Conservation (phyloP, 306 rosid genomes). For the Trichosanthes truncata region DNA sequence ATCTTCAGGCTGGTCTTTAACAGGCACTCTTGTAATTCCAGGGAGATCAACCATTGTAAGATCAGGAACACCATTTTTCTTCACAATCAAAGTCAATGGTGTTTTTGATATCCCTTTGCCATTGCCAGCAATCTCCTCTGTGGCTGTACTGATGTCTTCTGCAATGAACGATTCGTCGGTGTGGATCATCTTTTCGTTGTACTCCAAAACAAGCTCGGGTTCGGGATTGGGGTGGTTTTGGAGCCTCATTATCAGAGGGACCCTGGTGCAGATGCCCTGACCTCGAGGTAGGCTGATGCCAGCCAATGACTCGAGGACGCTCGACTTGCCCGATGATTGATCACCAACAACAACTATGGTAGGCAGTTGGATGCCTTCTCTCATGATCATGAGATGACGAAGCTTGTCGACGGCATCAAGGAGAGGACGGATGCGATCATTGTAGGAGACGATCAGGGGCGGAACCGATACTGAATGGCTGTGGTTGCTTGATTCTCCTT, state of each 20-base stretch:
- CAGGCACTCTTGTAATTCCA: slow-evolving; percentile 44
- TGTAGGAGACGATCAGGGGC: slow-evolving; percentile 16
- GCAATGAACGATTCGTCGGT: slow-evolving; percentile 28
- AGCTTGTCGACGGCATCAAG: slow-evolving; percentile 23
- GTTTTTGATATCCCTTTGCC: slow-evolving; percentile 37
- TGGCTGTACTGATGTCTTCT: slow-evolving; percentile 29
- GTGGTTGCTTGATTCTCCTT: neutral
- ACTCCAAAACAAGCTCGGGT: slow-evolving; percentile 29
- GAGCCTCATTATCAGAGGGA: slow-evolving; percentile 44
- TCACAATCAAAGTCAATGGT: slow-evolving; percentile 39
- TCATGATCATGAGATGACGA: slow-evolving; percentile 19
- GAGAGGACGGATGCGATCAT: slow-evolving; percentile 20
- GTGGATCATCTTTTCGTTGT: slow-evolving; percentile 9
- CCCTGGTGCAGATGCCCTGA: slow-evolving; percentile 49
- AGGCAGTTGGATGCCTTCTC: slow-evolving; percentile 45
- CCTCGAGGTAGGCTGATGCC: slow-evolving; percentile 42
- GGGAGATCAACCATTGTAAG: slow-evolving; percentile 55
- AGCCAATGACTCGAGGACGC: slow-evolving; percentile 33
- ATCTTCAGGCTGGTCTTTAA: slow-evolving; percentile 42
- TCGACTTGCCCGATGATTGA: slow-evolving; percentile 42
- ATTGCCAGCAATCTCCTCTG: slow-evolving; percentile 32
- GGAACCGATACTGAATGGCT: neutral
- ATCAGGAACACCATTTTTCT: slow-evolving; percentile 45
- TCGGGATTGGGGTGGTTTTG: slow-evolving; percentile 19
- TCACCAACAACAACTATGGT: slow-evolving; percentile 44